phyloP scores from a whole-genome alignment of 2,329 filamentous ascomycete species.

The Metarhizium guizhouense region DNA sequence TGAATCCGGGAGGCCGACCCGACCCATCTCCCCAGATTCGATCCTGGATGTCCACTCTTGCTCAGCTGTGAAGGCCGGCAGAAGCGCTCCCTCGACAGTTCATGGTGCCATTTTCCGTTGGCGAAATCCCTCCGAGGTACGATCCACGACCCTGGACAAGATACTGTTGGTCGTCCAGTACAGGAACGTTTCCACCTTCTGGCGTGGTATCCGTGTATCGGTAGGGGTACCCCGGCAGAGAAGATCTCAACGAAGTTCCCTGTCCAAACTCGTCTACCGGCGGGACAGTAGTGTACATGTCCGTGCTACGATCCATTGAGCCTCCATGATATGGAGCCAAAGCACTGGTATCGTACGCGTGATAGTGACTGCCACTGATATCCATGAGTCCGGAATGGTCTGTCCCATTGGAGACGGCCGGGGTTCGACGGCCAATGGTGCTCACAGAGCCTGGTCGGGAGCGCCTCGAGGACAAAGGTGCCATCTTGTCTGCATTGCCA shows the following conservation, averaged over 20 bases:
- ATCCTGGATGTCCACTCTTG: not conserved
- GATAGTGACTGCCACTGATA: not conserved
- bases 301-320: slow-evolving; percentile 1
- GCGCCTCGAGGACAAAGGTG: not conserved
- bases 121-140: not conserved
- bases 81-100: not conserved
- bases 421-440: not conserved
- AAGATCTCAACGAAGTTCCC: slow-evolving; percentile 10
- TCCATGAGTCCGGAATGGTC: not conserved
- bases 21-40: not conserved
- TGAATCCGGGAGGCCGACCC: not conserved
- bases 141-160: not conserved
- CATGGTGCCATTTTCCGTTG: not conserved
- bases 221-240: slow-evolving; percentile 18
- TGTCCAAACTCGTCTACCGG: slow-evolving; percentile 7
- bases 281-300: slow-evolving; percentile 10
- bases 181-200: not conserved
- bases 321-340: not conserved
- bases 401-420: not conserved
- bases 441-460: not conserved
- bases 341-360: not conserved
- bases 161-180: slow-evolving; percentile 4
- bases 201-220: slow-evolving; percentile 19
- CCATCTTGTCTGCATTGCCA: not conserved
- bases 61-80: slow-evolving; percentile 1